Evolutionary conservation across 2,329 filamentous ascomycete species (phyloP).

Genomic region (Myriosclerotinia curreyana): DNA sequence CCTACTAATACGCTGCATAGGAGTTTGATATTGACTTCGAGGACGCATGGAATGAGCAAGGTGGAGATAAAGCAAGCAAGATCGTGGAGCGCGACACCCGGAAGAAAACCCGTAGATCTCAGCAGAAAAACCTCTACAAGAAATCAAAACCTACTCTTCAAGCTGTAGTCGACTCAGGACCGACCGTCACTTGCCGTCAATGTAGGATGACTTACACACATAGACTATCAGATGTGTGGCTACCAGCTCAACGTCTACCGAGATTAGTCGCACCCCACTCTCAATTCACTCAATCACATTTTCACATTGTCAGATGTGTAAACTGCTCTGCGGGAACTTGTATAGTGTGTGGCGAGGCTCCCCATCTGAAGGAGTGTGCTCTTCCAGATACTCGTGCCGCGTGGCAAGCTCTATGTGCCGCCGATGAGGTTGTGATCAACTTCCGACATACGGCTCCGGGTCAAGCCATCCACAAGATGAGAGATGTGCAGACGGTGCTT

Average conservation of each 20-base stretch:
- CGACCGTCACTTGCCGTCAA: background rate
- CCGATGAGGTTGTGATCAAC: background rate
- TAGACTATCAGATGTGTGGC: background rate
- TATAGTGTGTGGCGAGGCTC: background rate
- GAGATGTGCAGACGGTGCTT: background rate
- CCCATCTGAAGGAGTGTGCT: background rate
- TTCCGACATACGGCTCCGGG: background rate
- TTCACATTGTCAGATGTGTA: background rate
- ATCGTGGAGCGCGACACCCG: background rate
- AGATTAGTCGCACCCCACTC: background rate
- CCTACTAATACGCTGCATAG: background rate
- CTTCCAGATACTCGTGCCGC: background rate
- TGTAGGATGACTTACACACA: background rate
- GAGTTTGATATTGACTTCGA: background rate
- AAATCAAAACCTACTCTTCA: background rate
- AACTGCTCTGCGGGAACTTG: background rate
- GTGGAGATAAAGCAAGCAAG: background rate
- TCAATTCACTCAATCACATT: background rate
- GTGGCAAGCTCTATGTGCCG: background rate
- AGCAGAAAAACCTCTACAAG: background rate
- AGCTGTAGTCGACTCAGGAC: background rate
- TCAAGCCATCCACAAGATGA: background rate
- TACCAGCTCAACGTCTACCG: background rate
- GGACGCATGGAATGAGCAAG: background rate
- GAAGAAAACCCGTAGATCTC: fast-evolving